Percentiles rank a stretch among this genome's conserved stretches.
phyloP scores from a whole-genome alignment of 1,139 yeast species.

The Hansenula lynferdii region DNA sequence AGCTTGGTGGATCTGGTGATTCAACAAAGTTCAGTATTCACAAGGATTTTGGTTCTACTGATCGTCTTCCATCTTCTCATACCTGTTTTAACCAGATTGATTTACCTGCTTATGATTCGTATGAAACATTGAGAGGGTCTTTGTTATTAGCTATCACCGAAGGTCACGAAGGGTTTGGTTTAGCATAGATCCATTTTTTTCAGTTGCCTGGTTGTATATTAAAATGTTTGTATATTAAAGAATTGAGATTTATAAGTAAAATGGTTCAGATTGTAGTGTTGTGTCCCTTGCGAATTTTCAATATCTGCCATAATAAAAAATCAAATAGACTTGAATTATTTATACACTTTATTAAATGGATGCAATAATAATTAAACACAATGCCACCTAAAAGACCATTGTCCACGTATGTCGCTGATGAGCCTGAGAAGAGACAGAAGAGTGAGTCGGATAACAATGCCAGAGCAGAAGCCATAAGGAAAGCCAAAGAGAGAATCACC shows the following conservation, averaged over 20 bases:
- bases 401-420: neutral
- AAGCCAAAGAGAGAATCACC: constrained; percentile 21
- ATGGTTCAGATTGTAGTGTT: no score
- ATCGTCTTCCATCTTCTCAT: constrained; percentile 90
- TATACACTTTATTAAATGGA: no score
- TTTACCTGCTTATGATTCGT: constrained; percentile 87
- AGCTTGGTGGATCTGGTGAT: constrained; percentile 85
- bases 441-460: neutral
- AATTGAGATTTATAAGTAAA: no score
- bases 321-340: no score
- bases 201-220: neutral
- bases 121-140: constrained; percentile 79
- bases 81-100: constrained; percentile 96
- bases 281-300: no score
- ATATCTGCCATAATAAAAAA: no score
- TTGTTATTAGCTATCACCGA: constrained; percentile 84
- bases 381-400: constrained; percentile 1
- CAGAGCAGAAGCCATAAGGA: constrained; percentile 14
- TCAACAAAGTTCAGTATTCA: constrained; percentile 85
- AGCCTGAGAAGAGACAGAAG: constrained; percentile 1
- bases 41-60: constrained; percentile 81
- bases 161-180: constrained; percentile 95
- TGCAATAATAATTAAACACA: neutral
- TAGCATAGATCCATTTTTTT: constrained; percentile 14
- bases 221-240: neutral